Percentiles rank a stretch among this genome's conserved stretches.
phyloP scores from a whole-genome alignment of 1,139 yeast species.

The Candida tunisiensis region DNA sequence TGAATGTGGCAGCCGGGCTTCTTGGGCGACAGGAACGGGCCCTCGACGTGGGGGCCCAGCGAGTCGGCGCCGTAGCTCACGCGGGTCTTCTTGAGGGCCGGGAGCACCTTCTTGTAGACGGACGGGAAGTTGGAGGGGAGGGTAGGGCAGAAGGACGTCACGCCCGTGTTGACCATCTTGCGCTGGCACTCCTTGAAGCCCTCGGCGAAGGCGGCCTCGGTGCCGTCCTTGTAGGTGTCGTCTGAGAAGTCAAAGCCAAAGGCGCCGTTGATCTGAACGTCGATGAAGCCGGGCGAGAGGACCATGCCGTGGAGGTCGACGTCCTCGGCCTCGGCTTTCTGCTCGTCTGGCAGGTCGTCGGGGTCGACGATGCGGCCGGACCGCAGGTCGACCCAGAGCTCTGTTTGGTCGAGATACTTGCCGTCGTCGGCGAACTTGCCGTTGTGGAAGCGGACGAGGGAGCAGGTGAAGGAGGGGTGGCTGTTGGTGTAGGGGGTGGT shows the following conservation, averaged over 20 bases:
- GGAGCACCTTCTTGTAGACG: slow-evolving; percentile 35
- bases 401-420: slow-evolving; percentile 20
- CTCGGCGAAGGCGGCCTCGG: slow-evolving; percentile 13
- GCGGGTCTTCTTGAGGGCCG: slow-evolving; percentile 26
- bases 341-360: slow-evolving; percentile 9
- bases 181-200: slow-evolving; percentile 10
- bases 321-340: slow-evolving; percentile 9
- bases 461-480: neutral
- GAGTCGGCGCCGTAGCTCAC: slow-evolving; percentile 28
- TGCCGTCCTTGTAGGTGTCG: slow-evolving; percentile 21
- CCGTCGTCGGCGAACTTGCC: slow-evolving; percentile 38
- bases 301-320: slow-evolving; percentile 33
- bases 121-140: slow-evolving; percentile 38
- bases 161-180: slow-evolving; percentile 33
- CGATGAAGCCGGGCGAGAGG: slow-evolving; percentile 44
- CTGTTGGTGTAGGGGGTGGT: neutral
- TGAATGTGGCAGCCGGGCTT: slow-evolving; percentile 52
- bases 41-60: slow-evolving; percentile 50
- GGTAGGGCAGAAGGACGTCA: slow-evolving; percentile 44
- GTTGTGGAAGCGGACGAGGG: slow-evolving; percentile 25
- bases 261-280: slow-evolving; percentile 46
- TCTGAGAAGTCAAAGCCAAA: slow-evolving; percentile 41
- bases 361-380: slow-evolving; percentile 27
- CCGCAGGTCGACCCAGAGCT: slow-evolving; percentile 29
- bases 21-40: slow-evolving; percentile 37